Evolutionary conservation across 345 rosid species (phyloP).

Genomic region (Cardiospermum halicacabum): DNA sequence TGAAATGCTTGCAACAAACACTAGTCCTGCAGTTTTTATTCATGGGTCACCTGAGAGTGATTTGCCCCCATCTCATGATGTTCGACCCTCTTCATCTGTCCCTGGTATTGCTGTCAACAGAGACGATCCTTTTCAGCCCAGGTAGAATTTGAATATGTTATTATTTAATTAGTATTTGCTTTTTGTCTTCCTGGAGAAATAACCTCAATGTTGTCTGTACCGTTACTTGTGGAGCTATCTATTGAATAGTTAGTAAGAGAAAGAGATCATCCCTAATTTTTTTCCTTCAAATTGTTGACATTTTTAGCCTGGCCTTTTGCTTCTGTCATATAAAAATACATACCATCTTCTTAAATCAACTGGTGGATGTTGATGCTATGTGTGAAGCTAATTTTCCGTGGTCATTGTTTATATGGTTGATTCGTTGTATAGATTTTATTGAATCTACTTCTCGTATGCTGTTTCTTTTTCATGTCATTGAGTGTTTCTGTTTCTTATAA

Average conservation of each 20-base stretch:
- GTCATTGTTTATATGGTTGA: no score
- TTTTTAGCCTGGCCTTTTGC: neutral
- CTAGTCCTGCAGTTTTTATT: slow-evolving; percentile 18
- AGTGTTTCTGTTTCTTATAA: neutral
- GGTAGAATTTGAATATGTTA: slow-evolving; percentile 31
- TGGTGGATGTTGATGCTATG: neutral
- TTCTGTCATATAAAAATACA: neutral
- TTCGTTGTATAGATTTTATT: no score
- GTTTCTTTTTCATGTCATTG: no score
- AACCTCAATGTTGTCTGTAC: slow-evolving; percentile 2
- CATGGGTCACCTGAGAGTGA: slow-evolving; percentile 26
- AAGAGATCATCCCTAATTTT: no score
- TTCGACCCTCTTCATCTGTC: slow-evolving; percentile 25
- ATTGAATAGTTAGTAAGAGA: no score
- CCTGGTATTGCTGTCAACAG: slow-evolving; percentile 26
- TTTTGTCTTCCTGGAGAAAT: neutral
- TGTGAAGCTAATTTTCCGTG: neutral
- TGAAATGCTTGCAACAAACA: slow-evolving; percentile 12
- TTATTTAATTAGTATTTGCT: neutral
- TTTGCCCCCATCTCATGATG: slow-evolving; percentile 22
- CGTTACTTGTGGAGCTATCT: no score
- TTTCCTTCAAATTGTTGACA: neutral
- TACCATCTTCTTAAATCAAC: neutral
- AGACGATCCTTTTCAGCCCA: slow-evolving; percentile 34
- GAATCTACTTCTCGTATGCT: no score